These are phyloP conservation scores for Escovopsis weberi DNA, from an alignment of 2,329 filamentous ascomycete species.

Conservation along the genomic window DNA sequence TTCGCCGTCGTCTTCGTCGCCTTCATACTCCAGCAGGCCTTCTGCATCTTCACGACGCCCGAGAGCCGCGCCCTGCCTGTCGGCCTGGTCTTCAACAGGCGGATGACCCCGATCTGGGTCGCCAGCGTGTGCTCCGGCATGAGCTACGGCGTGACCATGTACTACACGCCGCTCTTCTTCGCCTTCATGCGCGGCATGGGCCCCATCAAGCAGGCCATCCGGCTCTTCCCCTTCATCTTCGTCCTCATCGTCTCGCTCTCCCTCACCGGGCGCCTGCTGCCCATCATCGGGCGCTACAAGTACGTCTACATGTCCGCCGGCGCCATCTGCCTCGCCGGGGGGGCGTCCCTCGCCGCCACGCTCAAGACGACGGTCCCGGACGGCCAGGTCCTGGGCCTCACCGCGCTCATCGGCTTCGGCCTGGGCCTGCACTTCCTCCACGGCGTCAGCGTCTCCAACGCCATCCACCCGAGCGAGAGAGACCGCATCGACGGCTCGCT, in stretches of 20 bases:
- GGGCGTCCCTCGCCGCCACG: slow-evolving; percentile 10
- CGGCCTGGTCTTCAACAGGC: not conserved
- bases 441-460: slow-evolving; percentile 12
- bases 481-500: slow-evolving; percentile 16
- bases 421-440: slow-evolving; percentile 17
- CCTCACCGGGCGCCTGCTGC: slow-evolving; percentile 23
- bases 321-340: slow-evolving; percentile 12
- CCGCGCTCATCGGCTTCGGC: slow-evolving; percentile 17
- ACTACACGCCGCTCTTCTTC: slow-evolving; percentile 41
- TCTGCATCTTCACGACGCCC: slow-evolving; percentile 28
- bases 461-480: slow-evolving; percentile 7
- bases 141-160: slow-evolving; percentile 26
- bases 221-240: slow-evolving; percentile 28
- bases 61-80: slow-evolving; percentile 27
- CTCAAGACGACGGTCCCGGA: slow-evolving; percentile 12
- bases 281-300: slow-evolving; percentile 22
- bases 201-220: slow-evolving; percentile 25
- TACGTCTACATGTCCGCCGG: slow-evolving; percentile 17
- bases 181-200: slow-evolving; percentile 31
- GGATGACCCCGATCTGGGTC: slow-evolving; percentile 15
- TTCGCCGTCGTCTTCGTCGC: slow-evolving; percentile 27
- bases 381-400: slow-evolving; percentile 16
- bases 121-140: slow-evolving; percentile 21
- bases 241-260: slow-evolving; percentile 22
- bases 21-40: slow-evolving; percentile 33